Percentiles rank a stretch among this genome's conserved stretches.
These are phyloP conservation scores for Exophiala dermatitidis DNA, from an alignment of 2,329 filamentous ascomycete species.

Conservation along the genomic window DNA sequence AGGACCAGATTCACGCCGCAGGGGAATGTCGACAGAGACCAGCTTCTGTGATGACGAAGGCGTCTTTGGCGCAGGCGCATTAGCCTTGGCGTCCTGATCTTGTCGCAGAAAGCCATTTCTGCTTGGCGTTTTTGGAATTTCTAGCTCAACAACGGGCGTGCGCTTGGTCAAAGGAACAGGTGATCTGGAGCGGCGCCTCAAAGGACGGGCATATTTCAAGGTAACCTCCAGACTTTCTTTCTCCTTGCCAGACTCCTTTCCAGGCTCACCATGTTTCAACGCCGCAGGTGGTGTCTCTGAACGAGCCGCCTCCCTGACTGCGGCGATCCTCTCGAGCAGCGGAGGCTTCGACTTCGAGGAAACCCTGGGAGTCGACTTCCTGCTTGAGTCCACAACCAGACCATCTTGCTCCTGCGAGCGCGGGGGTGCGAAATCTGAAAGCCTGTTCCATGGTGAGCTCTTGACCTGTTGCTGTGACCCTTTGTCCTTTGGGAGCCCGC, in stretches of 20 bases:
- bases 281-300: neutral
- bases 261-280: too few relatives aligned
- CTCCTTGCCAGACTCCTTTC: neutral
- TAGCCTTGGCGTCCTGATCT: too few relatives aligned
- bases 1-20: neutral
- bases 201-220: neutral
- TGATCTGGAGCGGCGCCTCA: neutral
- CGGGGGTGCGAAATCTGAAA: neutral
- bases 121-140: too few relatives aligned
- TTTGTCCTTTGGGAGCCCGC: neutral
- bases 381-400: neutral
- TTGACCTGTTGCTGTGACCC: neutral
- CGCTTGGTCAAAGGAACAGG: neutral
- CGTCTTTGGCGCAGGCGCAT: neutral
- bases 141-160: too few relatives aligned
- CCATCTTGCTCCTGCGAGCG: neutral
- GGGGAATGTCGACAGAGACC: slow-evolving; percentile 1
- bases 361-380: neutral
- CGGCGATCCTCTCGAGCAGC: neutral
- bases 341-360: neutral
- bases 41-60: neutral
- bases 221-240: neutral
- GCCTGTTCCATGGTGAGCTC: neutral
- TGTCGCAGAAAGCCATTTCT: too few relatives aligned
- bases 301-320: neutral